Base-by-base conservation (phyloP, 2,329 filamentous ascomycete species). In the Fusarium penzigii region DNA sequence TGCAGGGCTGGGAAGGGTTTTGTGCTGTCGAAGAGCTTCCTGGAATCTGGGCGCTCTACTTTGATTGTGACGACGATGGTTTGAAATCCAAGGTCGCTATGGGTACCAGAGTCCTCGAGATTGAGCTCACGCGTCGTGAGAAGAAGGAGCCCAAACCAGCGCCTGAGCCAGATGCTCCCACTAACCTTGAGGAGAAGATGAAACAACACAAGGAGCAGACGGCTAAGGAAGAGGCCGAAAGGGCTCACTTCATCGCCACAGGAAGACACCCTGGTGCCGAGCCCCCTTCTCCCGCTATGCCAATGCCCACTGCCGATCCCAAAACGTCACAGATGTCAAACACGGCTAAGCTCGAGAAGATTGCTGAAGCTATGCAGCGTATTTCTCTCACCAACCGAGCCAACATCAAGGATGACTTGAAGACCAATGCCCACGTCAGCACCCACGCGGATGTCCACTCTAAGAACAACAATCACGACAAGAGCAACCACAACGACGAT, bases 111-210 rank as follows among this genome's bases (percentile, higher is more conserved):
- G 75, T 84, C 1, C 70, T 85, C 7, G 82, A 85, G 48, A 66
- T 86, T 3, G 81, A 84, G 62, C 65, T 85, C 20, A 70, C 70
- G 2, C 71, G 81, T 11, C 76, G 75, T 17, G 82, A 85, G 62
- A 78, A 66, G 51, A 67, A 67, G 48, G 64, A 64, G 29, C 61
- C 57, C 17, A 65, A 65, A 52, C 63, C 63, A 16, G 57, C 50
- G 17, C 49, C 53, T n/a, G 55, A 66, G 3, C 56, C 55, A 4
- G 38, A 48, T 2, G 41, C 44, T 3, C 55, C 63, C n/a, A 62
- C 51, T 32, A 66, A 58, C 1, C 49, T 66, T n/a, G 64, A 66
- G 4, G 64, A 66, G 47, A 66, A 64, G 55, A 66, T 65, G 64
- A 65, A 65, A 57, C 58, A 65, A 29, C 64, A 66, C 52, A 62